phyloP scores from a whole-genome alignment of 2,329 filamentous ascomycete species.

The Claviceps paspali region DNA sequence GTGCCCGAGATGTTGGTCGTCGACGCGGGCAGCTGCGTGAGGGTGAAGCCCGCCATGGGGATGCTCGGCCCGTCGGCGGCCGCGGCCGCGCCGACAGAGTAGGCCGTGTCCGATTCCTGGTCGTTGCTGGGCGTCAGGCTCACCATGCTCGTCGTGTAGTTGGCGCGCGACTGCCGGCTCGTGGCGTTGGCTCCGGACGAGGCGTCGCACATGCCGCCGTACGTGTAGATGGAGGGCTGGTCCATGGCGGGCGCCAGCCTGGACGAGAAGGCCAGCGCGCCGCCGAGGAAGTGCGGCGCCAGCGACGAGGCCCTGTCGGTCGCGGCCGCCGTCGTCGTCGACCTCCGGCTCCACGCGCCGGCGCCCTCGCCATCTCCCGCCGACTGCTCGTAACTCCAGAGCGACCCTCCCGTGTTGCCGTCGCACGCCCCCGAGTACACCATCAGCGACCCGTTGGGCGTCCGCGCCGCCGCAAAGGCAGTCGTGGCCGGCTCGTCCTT shows the following conservation, averaged over 20 bases:
- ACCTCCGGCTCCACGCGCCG: constrained; percentile 15
- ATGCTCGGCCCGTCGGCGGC: constrained; percentile 46
- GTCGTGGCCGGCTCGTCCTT: constrained; percentile 27
- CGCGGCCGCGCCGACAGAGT: constrained; percentile 21
- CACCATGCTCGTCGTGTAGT: constrained; percentile 71
- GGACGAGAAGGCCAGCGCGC: constrained; percentile 51
- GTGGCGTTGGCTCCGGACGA: constrained; percentile 56
- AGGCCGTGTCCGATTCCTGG: constrained; percentile 14
- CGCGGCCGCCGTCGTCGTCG: constrained; percentile 11
- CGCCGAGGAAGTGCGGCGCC: constrained; percentile 37
- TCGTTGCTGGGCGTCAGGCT: constrained; percentile 36
- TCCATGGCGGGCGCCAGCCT: constrained; percentile 37
- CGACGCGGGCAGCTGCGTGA: constrained; percentile 58
- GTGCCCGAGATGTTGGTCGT: constrained; percentile 51
- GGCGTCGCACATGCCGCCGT: constrained; percentile 77
- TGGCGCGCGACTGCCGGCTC: no score
- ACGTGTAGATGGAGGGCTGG: constrained; percentile 50
- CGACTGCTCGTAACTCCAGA: constrained; percentile 52
- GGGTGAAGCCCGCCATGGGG: constrained; percentile 72
- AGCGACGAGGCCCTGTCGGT: constrained; percentile 9
- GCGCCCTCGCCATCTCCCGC: neutral
- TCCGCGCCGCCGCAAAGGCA: constrained; percentile 53
- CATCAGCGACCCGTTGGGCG: constrained; percentile 52
- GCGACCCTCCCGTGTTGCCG: constrained; percentile 29
- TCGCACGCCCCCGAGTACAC: constrained; percentile 64